These are phyloP conservation scores for Sclerotinia minor DNA, from an alignment of 2,329 filamentous ascomycete species.

Conservation along the genomic window DNA sequence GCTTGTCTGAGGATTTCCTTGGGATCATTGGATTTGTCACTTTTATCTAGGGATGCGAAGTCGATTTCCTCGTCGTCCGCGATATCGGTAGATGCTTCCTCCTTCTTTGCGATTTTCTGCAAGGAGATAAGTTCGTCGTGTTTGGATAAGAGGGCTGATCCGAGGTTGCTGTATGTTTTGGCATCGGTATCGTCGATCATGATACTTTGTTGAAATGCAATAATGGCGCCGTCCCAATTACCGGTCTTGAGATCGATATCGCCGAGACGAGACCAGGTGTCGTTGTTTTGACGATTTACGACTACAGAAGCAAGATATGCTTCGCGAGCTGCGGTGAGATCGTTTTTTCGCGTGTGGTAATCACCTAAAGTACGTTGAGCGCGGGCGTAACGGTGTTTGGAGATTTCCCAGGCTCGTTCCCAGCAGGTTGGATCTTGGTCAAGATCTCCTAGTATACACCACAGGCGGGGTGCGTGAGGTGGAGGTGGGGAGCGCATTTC, in stretches of 20 bases:
- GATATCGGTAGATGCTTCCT: constrained; percentile 29
- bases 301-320: constrained; percentile 77
- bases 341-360: constrained; percentile 65
- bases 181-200: constrained; percentile 85
- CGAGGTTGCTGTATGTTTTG: constrained; percentile 92
- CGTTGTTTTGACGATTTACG: constrained; percentile 77
- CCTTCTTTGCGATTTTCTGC: constrained; percentile 43
- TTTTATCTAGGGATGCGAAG: constrained; percentile 32
- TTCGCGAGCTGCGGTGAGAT: constrained; percentile 68
- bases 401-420: constrained; percentile 84
- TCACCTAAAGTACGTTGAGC: constrained; percentile 87
- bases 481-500: constrained; percentile 69
- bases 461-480: constrained; percentile 79
- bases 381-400: constrained; percentile 75
- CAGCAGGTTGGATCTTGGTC: constrained; percentile 75
- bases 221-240: constrained; percentile 74
- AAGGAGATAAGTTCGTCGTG: constrained; percentile 53
- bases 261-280: constrained; percentile 86
- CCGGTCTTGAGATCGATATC: constrained; percentile 81
- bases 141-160: constrained; percentile 74
- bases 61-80: constrained; percentile 27
- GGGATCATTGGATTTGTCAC: constrained; percentile 37
- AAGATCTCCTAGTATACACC: constrained; percentile 91
- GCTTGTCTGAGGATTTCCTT: constrained; percentile 66
- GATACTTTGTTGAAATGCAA: constrained; percentile 81